Percentiles rank a stretch among this genome's conserved stretches.
Conservation (phyloP, 805 yeast genomes). For the Cyberlindnera euphorbiiphila region DNA sequence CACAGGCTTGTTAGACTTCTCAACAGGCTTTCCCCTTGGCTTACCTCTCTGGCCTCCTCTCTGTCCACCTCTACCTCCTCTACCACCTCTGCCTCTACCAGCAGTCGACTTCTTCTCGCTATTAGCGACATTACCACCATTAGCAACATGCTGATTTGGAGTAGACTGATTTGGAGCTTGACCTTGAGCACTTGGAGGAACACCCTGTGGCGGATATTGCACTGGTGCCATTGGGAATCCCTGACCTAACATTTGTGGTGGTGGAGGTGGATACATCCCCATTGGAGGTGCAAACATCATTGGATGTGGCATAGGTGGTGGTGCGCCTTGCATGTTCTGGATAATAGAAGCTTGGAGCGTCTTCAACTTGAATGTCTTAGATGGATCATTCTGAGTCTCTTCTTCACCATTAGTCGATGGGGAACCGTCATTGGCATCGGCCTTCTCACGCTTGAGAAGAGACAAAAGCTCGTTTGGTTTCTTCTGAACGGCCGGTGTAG, state of each 20-base stretch:
- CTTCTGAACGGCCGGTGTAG: constrained; percentile 19
- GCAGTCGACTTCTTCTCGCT: not conserved
- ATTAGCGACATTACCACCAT: not conserved
- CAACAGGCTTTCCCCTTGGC: constrained; percentile 5
- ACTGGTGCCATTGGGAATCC: constrained; percentile 9
- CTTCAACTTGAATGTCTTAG: constrained; percentile 29
- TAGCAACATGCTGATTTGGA: too few species aligned
- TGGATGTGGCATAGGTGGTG: constrained; percentile 11
- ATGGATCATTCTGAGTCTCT: constrained; percentile 18
- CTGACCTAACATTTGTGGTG: too few species aligned
- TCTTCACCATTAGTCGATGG: constrained; percentile 7
- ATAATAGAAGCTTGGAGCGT: constrained; percentile 16
- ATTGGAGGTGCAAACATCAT: constrained; percentile 12
- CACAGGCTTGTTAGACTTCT: not conserved
- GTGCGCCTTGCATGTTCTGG: constrained; percentile 27
- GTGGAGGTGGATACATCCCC: constrained; percentile 16
- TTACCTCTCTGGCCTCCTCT: constrained; percentile 12
- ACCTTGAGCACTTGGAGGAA: not conserved
- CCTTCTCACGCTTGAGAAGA: constrained; percentile 36
- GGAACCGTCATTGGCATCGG: not conserved
- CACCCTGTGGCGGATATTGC: constrained; percentile 9
- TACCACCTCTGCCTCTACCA: constrained; percentile 23
- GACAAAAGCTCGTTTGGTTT: constrained; percentile 41
- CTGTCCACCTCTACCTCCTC: constrained; percentile 19
- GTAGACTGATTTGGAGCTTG: too few species aligned